Base-by-base conservation (phyloP, 331 rosid species). In the Prunus yedoensis region DNA sequence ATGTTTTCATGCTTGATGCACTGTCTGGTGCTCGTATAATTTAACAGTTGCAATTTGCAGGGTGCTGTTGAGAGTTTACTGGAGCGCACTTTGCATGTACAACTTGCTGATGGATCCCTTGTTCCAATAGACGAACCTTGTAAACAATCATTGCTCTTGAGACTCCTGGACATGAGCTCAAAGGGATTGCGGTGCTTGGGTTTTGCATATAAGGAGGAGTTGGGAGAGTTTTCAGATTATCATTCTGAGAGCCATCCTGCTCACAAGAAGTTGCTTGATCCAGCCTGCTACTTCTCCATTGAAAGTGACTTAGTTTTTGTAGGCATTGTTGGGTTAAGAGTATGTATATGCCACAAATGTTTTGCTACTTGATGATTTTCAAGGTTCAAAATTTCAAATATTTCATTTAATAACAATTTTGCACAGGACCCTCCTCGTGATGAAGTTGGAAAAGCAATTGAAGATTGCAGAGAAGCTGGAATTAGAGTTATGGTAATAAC, bases 111-210 rank as follows among this genome's bases (percentile, higher is more conserved):
- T 78, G 97, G 93, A 78, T 91, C 97, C 23, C 57, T 88, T 66
- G 84, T 89, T 79, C 96, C 97, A 52, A 85, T 89, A 81, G 93
- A 88, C 81, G 89, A 87, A 73, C 84, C 83, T 70, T 91, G 97
- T 57, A 87, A 77, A 81, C 87, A 88, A 74, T 71, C 81, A 32
- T 84, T 91, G 77, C 89, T 85, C 69, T 66, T 68, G 76, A 91
- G 89, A 80, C 97, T 91, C 70, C 59, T 35, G 23, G 96, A 85
- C 81, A 91, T 91, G 97, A 91, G 96, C 83, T 89, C 96, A 46
- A 91, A 88, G 83, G 97, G 97, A 50, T 69, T 89, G 81, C 89
- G 97, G 50, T 91, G 97, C 90, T 87, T 91, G 84, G 97, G 97
- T 63, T 82, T 91, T 63, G 93, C 97, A 30, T 89, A 86, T 59